Evolutionary conservation across 805 yeast species (phyloP), one percentile per base, ranked within the genome.

Genomic region (Metschnikowia corniflorae): DNA sequence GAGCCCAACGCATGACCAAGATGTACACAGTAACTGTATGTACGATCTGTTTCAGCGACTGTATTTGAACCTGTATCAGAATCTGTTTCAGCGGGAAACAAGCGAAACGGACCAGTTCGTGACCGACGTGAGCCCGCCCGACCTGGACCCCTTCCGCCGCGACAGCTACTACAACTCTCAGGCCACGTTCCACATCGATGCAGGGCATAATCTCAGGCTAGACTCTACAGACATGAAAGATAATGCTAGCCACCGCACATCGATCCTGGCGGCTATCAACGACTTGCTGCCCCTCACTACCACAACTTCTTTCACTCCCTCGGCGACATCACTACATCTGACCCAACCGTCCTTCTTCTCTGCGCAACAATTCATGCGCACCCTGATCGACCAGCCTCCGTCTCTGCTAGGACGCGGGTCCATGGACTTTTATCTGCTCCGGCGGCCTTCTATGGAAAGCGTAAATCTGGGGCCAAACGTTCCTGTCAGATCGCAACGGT

Each of bases 261-360:
- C 49, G 17, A 20, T 44, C 6, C 42, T 38, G 44, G 46, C 31
- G 7, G 43, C 42, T 3, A 21, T 31, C 20, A 40, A 47, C 31
- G 73, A 67, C 13, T 47, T 68, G 29, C 61, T 68, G 20, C 73
- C 73, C 5, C 44, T 66, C 37, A 65, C 73, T 7, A 67, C 73
- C 4, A 63, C 71, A 8, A 66, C 72, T 0, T 65, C 71, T 3
- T 55, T 63, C 29, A 63, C 71, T 0, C 71, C 69, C 1, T 65
- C 71, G 9, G 53, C 64, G 2, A 55, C 59, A 19, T 65, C 71
- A 2, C 44, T 65, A 12, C 71, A 67, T 39, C 65, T 69, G 26
- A 54, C 63, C 3, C 73, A 67, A 37, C 70, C 66, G 5, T 65
- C 70, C 4, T 68, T 65, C 39, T 64, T 67, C 42, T 62, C 68